Base-by-base conservation (phyloP, 2,329 filamentous ascomycete genomes). In the Colletotrichum sp. region DNA sequence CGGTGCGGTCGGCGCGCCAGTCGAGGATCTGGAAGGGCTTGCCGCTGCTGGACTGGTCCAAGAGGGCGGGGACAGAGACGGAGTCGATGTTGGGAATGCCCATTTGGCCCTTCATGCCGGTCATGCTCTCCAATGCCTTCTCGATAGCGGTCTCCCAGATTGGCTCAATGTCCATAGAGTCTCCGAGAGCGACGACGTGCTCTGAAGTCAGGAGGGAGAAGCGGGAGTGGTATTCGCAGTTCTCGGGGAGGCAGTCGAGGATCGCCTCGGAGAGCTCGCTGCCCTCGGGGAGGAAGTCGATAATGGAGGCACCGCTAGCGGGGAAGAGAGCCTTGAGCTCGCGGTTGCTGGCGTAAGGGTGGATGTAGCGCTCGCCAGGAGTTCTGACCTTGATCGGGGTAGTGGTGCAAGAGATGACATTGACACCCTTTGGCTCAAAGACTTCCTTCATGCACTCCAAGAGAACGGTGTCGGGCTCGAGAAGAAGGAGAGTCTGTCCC, bases 1-100 rank as follows among this genome's bases (percentile, higher is more conserved):
- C 77, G 1, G 76, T 78, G 2, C 86, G 81, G 26, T 86, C 80
- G 2, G 81, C 80, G 52, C 81, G 81, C 87, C 87, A 88, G 79
- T 88, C 82, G 12, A 88, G 71, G 5, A 87, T 68, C 16, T 81
- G 80, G 76, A 86, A 85, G 0, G 80, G 78, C 60, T 55, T 7
- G 69, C 62, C 2, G 66, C 32, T 3, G 60, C 18, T 2, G 63
- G 49, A 3, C 36, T 65, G 12, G 21, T 80, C 76, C 8, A 83
- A 77, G 5, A 86, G 69, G 1, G 82, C 68, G 0, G 79, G 77
- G 1, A 85, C 71, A 3, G 82, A 80, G 6, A 82, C 32, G n/a
- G 65, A 36, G 16, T 71, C 65, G 39, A 71, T 32, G 13, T 55
- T 28, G 5, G 71, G 75, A 21, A 67, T 6, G 18, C 67, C 60